Evolutionary conservation across 2,329 filamentous ascomycete genomes (phyloP).

Genomic region (Fusarium ambrosium): DNA sequence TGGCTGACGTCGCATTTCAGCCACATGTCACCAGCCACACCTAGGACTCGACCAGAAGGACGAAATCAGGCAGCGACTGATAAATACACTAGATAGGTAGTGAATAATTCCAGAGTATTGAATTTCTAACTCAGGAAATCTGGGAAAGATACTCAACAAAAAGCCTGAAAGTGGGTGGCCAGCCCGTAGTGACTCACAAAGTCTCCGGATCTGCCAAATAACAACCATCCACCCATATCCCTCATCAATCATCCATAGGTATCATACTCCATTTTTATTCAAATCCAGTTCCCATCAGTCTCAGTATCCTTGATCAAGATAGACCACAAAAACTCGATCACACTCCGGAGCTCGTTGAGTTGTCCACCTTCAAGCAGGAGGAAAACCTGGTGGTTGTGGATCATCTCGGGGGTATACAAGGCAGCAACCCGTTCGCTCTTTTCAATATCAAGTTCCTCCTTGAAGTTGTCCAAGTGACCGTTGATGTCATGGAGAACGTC

Average conservation of each 20-base stretch:
- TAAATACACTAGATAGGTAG: background rate
- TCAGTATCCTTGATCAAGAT: constrained; percentile 16
- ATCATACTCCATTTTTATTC: background rate
- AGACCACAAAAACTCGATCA: constrained; percentile 30
- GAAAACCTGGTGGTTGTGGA: constrained; percentile 33
- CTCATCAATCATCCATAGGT: background rate
- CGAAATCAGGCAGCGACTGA: background rate
- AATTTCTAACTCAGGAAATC: background rate
- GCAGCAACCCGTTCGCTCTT: background rate
- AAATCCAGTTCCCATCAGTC: no score
- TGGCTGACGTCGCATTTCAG: background rate
- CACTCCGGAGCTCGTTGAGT: constrained; percentile 18
- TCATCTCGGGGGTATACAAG: constrained; percentile 14
- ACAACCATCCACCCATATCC: background rate
- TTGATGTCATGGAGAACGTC: constrained; percentile 36
- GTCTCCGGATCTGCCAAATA: background rate
- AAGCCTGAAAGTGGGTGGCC: background rate
- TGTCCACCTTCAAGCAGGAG: constrained; percentile 25
- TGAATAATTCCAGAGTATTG: background rate
- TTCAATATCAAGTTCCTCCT: constrained; percentile 28
- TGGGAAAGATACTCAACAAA: background rate
- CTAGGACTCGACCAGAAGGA: background rate
- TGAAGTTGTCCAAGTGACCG: constrained; percentile 20
- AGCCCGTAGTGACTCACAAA: background rate
- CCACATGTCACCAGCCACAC: background rate